Evolutionary conservation across 257 asterid species (phyloP).

Genomic region (Solanum infundibuliforme): DNA sequence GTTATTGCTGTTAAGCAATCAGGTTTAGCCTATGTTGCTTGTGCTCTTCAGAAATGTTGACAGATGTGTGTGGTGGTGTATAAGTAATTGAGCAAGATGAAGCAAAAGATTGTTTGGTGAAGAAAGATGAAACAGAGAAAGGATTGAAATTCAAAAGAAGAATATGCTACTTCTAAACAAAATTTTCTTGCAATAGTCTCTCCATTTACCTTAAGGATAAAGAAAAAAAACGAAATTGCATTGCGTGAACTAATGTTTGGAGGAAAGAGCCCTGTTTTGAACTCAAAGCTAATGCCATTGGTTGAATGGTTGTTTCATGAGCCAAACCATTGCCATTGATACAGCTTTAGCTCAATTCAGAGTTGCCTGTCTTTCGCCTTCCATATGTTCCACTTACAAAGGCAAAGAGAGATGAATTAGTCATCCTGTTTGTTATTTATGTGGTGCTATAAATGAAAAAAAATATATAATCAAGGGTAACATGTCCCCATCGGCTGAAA

Average conservation of each 20-base stretch:
- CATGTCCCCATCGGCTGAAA: not conserved
- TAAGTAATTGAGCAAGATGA: not conserved
- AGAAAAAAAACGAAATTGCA: too few relatives aligned
- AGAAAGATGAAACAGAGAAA: too few relatives aligned
- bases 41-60: too few relatives aligned
- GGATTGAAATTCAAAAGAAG: too few relatives aligned
- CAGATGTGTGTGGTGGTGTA: not conserved
- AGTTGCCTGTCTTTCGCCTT: conserved; percentile 65
- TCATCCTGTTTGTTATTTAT: not conserved
- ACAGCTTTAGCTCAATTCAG: conserved; percentile 87
- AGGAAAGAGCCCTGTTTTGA: too few relatives aligned
- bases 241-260: too few relatives aligned
- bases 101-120: not conserved
- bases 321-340: conserved; percentile 59
- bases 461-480: not conserved
- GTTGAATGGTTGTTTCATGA: conserved; percentile 53
- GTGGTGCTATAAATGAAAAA: not conserved
- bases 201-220: too few relatives aligned
- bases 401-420: conserved; percentile 61
- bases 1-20: not conserved
- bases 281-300: too few relatives aligned
- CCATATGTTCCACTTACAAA: conserved; percentile 67
- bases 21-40: too few relatives aligned
- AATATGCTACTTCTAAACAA: too few relatives aligned
- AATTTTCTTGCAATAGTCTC: too few relatives aligned